These are phyloP conservation scores for Sugiyamaella smithiae DNA, from an alignment of 805 yeast species.

Conservation along the genomic window DNA sequence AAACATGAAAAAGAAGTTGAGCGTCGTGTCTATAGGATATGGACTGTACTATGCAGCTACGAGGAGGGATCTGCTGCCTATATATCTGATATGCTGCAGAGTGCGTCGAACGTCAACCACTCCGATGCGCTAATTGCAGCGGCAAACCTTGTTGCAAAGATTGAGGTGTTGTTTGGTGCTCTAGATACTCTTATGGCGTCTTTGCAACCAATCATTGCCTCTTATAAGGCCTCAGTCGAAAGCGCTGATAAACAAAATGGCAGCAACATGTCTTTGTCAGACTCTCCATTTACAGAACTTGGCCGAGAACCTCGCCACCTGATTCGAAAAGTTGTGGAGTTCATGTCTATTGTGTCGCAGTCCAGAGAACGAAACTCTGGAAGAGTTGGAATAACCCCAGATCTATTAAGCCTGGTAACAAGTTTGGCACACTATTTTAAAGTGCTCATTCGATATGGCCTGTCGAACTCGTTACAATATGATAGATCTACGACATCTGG, in stretches of 20 bases:
- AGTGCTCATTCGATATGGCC: slow-evolving; percentile 74
- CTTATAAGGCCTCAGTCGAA: slow-evolving; percentile 7
- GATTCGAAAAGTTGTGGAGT: slow-evolving; percentile 86
- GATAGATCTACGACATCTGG: slow-evolving; percentile 47
- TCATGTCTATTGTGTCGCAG: slow-evolving; percentile 77
- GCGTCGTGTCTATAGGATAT: slow-evolving; percentile 57
- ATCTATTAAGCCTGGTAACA: slow-evolving; percentile 73
- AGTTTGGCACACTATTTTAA: slow-evolving; percentile 92
- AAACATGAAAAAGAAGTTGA: slow-evolving; percentile 63
- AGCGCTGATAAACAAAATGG: slow-evolving; percentile 5
- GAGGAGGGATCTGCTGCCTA: slow-evolving; percentile 89
- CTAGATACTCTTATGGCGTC: slow-evolving; percentile 50
- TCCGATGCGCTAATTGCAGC: slow-evolving; percentile 65
- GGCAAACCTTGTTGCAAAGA: slow-evolving; percentile 65
- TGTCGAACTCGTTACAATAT: slow-evolving; percentile 60
- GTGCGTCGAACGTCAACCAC: slow-evolving; percentile 72
- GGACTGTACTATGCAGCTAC: slow-evolving; percentile 83
- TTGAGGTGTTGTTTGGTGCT: slow-evolving; percentile 75
- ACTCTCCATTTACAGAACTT: slow-evolving; percentile 19
- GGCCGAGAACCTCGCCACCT: slow-evolving; percentile 74
- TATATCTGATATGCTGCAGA: slow-evolving; percentile 86
- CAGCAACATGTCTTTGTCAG: background rate
- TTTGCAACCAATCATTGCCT: slow-evolving; percentile 20
- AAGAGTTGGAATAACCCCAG: slow-evolving; percentile 31
- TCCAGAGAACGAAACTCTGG: slow-evolving; percentile 22